Base-by-base conservation (phyloP, 2,329 filamentous ascomycete species). In the Neonectria magnoliae region DNA sequence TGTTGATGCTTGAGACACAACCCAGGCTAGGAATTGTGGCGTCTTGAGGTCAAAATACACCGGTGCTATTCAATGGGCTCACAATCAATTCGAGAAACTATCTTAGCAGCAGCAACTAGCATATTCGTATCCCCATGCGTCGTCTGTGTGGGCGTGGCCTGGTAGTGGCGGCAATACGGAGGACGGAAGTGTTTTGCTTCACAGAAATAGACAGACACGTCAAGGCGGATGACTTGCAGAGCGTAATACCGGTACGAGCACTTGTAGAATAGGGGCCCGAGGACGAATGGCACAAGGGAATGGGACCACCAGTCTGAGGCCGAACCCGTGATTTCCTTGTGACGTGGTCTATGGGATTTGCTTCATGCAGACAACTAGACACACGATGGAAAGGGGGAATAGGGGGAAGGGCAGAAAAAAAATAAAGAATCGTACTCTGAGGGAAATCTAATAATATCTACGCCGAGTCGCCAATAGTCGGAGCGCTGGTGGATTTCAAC, bases 161-260 rank as follows among this genome's bases (percentile, higher is more conserved):
- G 47, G 54, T 42, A 53, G 52, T 57, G 53, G 54, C 25, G 50
- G 41, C 48, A 45, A 25, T 42, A 10, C 9, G 20, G 33, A 16
- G 20, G 51, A 27, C 29, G 36, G 8, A 33, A 36, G n/a, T 8
- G 29, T 51, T 41, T 14, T 52, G 56, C 57, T 57, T 64, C 47
- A 60, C 62, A 58, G 60, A 45, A 29, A 63, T 58, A 42, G 55
- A 57, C 41, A 62, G 36, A 27, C 54, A 42, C 31, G 45, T 20
- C 54, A 50, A 38, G 47, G 53, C 60, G 20, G 20, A 53, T 57
- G 60, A 62, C 53, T 27, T 44, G 60, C 54, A 54, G 60, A 54
- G 57, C 52, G 20, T 11, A 33, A 11, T 60, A 60, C 58, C 50
- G 13, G 33, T 36, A 16, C 36, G 36, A 33, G 57, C 41, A 52